Base-by-base conservation (phyloP, 768 basidiomycete species). In the Pleurotus tuber-regium region DNA sequence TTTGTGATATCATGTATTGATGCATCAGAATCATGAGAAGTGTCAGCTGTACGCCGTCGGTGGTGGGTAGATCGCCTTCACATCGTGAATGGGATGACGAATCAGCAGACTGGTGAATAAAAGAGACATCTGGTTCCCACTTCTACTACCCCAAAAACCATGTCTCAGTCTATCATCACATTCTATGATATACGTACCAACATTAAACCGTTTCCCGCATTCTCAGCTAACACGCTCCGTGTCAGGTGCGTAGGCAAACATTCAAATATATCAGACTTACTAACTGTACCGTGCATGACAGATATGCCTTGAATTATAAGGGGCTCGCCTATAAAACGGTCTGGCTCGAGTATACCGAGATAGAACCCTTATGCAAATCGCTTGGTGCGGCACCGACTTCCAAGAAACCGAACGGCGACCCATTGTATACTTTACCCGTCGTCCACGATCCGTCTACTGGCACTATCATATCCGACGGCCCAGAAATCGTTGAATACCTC, bases 181-280 rank as follows among this genome's bases (percentile, higher is more conserved):
- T 61, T 77, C 39, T 80, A 77, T 61, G 79, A 79, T 48, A 70
- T 80, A 35, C 70, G 72, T 18, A 66, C 68, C 31, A 64, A 57
- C 31, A 48, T 64, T 4, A 49, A 58, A 1, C 47, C 5, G 35
- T 5, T 42, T 19, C n/a, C n/a, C 63, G 59, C 69, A 7, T 78
- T 72, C 69, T 73, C 74, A 4, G 70, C 75, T 6, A 79, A 77
- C 52, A 71, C 73, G 24, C 75, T 70, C 72, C 77, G 74, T 58
- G 61, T 63, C 9, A 57, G 78, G 78, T 73, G 42, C 8, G 18
- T 8, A n/a, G n/a, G n/a, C n/a, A 11, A n/a, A 11, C 18, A 12
- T 40, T n/a, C 10, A 7, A 14, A n/a, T 14, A 38, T 38, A 2
- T 38, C 21, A n/a, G n/a, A 19, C 35, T 16, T 38, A 14, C 7